Base-by-base conservation (phyloP, 352 stramenopile species). In the Phytophthora pini region DNA sequence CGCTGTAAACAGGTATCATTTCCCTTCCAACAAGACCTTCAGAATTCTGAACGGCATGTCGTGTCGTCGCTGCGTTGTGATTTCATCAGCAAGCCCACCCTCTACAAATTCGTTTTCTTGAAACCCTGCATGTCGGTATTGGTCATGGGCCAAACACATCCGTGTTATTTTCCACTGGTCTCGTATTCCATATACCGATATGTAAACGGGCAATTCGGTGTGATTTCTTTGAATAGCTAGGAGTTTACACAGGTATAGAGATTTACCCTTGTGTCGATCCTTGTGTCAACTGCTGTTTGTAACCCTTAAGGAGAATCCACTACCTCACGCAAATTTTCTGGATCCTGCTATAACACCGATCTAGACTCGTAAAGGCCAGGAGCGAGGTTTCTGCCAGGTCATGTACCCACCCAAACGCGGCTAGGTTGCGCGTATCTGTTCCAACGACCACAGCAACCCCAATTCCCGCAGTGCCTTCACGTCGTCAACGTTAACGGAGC, bases 1-100 rank as follows among this genome's bases (percentile, higher is more conserved):
- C 43, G 15, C 54, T 61, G 43, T 61, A 61, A 0, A 40, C 12
- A 0, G 54, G 54, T 17, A 61, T 43, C 54, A 61, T 61, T 34
- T 61, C 54, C 9, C 31, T 10, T 27, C 46, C 54, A 9, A 53
- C 1, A 6, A 52, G 26, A 29, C 54, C 26, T 46, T 13, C 1
- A 59, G n/a, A 13, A 50, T 31, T 1, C 24, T 26, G 15, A 32
- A 59, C 4, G 27, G 39, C 4, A 50, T 24, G 40, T 59, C 51
- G 1, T 27, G 51, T 0, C 24, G 38, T 0, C 51, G 51, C 24
- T 59, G 51, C 0, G 24, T 9, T 20, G 39, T 31, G 3, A 36
- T 41, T 27, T 50, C 39, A 4, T 15, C n/a, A 13, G 24, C 24
- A 0, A 41, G 17, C 2, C 8, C 39, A 15, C 38, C 51, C 40